Conservation (phyloP, 768 basidiomycete species). For the Mycena kentingensis region DNA sequence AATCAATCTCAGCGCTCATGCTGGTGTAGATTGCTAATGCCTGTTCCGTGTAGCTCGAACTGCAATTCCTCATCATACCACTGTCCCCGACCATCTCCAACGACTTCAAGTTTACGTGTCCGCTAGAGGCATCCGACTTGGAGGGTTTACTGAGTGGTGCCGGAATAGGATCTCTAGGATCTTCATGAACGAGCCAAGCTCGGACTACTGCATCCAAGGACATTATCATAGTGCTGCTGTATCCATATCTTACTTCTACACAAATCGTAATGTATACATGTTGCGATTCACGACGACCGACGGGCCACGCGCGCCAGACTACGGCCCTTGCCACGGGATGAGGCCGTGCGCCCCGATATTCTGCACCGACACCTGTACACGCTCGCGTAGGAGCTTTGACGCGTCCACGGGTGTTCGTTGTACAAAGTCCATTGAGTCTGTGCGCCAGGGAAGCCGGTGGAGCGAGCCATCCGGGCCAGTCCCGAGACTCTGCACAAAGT, state of each 20-base stretch:
- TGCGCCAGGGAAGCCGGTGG: neutral
- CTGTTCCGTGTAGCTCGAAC: constrained; percentile 48
- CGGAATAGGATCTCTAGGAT: neutral
- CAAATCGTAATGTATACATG: constrained; percentile 1
- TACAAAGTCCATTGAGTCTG: neutral
- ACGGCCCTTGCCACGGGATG: neutral
- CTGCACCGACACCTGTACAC: neutral
- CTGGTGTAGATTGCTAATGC: constrained; percentile 11
- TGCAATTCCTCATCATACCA: constrained; percentile 64
- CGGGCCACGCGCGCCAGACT: no score
- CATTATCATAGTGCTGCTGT: constrained; percentile 21
- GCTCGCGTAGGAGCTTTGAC: constrained; percentile 10
- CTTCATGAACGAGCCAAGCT: neutral
- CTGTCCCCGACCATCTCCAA: constrained; percentile 69
- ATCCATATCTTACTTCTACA: constrained; percentile 9
- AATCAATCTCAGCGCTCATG: constrained; percentile 25
- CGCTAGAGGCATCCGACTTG: constrained; percentile 43
- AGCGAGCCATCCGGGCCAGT: constrained; percentile 8
- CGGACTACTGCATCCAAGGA: neutral
- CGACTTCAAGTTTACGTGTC: constrained; percentile 64
- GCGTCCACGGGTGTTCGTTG: constrained; percentile 2
- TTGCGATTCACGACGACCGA: no score
- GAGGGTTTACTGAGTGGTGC: constrained; percentile 8
- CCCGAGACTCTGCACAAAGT: constrained; percentile 9
- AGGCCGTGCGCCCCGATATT: neutral